These are phyloP conservation scores for Stentor roeselii DNA, from an alignment of 73 alveolate genomes.

Conservation along the genomic window DNA sequence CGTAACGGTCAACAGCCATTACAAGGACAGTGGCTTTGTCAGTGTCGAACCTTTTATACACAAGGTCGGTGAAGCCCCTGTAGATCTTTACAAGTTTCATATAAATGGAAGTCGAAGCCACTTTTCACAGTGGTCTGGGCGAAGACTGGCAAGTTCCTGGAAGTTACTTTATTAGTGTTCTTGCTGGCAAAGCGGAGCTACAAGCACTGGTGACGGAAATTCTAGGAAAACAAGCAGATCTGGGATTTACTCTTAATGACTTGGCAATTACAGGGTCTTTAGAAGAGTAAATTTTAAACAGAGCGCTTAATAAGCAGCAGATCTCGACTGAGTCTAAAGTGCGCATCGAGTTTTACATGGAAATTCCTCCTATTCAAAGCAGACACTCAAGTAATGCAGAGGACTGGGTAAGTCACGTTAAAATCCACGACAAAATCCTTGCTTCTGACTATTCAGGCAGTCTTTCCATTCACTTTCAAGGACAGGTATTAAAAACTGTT, in stretches of 20 bases:
- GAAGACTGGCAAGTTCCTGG: background rate
- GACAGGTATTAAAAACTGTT: background rate
- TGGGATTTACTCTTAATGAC: background rate
- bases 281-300: background rate
- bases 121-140: background rate
- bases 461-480: background rate
- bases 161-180: background rate
- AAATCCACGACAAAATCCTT: background rate
- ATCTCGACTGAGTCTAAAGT: background rate
- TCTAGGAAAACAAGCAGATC: background rate
- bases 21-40: background rate
- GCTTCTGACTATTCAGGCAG: background rate
- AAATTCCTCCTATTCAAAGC: background rate
- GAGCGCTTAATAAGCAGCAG: background rate
- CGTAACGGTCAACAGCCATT: background rate
- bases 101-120: slow-evolving; percentile 7
- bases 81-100: too few species aligned
- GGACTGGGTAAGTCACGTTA: background rate
- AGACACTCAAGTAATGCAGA: background rate
- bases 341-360: background rate
- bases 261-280: background rate
- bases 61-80: too few species aligned
- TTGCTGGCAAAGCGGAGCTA: background rate
- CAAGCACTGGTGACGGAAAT: background rate
- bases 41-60: background rate